Conservation (phyloP, 305 asterid genomes). For the Fraxinus platypoda region DNA sequence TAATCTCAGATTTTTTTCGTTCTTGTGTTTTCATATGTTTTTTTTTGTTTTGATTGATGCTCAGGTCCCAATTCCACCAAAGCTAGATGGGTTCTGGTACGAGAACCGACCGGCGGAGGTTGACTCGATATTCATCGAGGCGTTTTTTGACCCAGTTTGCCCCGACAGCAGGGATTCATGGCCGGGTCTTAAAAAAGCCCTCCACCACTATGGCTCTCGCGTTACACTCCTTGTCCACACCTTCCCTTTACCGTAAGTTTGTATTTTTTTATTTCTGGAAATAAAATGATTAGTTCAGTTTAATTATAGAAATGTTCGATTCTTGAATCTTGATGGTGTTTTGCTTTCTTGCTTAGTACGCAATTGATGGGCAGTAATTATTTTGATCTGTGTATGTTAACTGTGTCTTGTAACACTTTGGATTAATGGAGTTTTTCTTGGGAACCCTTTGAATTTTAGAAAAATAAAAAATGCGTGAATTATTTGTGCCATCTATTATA, state of each 20-base stretch:
- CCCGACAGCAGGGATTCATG: conserved; percentile 88
- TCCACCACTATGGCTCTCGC: conserved; percentile 48
- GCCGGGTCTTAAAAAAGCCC: conserved; percentile 70
- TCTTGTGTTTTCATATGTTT: conserved; percentile 7
- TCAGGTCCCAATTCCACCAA: conserved; percentile 44
- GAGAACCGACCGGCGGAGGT: conserved; percentile 16
- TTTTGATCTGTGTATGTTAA: background rate
- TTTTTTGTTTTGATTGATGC: conserved; percentile 15
- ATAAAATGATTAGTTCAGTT: background rate
- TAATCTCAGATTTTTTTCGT: background rate
- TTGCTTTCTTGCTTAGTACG: background rate
- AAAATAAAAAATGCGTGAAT: background rate
- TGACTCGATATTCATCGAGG: conserved; percentile 58
- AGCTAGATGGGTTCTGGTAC: conserved; percentile 76
- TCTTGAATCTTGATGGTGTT: background rate
- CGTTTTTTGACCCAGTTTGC: conserved; percentile 88
- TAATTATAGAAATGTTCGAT: background rate
- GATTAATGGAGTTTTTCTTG: background rate
- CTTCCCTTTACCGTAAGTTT: conserved; percentile 73
- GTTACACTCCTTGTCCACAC: conserved; percentile 58
- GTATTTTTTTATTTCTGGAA: background rate
- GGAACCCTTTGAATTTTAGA: background rate
- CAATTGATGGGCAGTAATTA: background rate
- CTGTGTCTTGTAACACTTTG: background rate
- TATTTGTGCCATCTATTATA: background rate